Base-by-base conservation (phyloP, 768 basidiomycete species). In the Hericium coralloides region DNA sequence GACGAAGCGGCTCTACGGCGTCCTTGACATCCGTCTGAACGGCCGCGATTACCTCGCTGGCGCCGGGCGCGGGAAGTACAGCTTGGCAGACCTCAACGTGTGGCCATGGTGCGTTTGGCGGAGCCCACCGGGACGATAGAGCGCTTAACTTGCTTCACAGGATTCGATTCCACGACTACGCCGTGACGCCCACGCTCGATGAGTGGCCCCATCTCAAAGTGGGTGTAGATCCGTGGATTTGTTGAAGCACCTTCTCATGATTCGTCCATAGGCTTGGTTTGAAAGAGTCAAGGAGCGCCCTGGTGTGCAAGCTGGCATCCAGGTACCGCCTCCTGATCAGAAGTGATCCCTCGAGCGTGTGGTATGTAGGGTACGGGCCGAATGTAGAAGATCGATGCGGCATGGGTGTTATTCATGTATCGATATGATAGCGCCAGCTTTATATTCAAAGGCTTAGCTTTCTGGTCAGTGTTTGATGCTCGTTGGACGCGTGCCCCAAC, bases 41-140 rank as follows among this genome's bases (percentile, higher is more conserved):
- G 80, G 76, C 55, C 80, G 87, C 17, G 90, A 93, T 38, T 95
- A 79, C 68, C 81, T 95, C n/a, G 89, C 79, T n/a, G 92, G 93
- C 17, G 72, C 83, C 10, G 85, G 81, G 0, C 74, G 75, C 55
- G 89, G 87, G 20, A 83, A 80, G 62, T 81, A 78, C 66, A 82
- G 77, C 43, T 69, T 93, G 48, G 92, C 88, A 8, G 89, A 91
- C 63, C 70, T 88, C 57, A 92, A 90, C 57, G 75, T 76, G 3
- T 65, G 79, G 55, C 75, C 86, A 4, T 90, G 87, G 87, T 84
- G 53, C 14, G 4, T 25, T 50, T 1, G 20, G 8, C 26, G 2
- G 23, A 17, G 18, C 10, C 20, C 18, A 3, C 12, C n/a, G 18
- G 10, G 20, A 12, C 22, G 22, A 22, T 23, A 12, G 26, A 25